A percentile compares a stretch with the other conserved stretches of the same genome.
Evolutionary conservation across 345 rosid genomes (phyloP).

Genomic region (Iberis pinnata): DNA sequence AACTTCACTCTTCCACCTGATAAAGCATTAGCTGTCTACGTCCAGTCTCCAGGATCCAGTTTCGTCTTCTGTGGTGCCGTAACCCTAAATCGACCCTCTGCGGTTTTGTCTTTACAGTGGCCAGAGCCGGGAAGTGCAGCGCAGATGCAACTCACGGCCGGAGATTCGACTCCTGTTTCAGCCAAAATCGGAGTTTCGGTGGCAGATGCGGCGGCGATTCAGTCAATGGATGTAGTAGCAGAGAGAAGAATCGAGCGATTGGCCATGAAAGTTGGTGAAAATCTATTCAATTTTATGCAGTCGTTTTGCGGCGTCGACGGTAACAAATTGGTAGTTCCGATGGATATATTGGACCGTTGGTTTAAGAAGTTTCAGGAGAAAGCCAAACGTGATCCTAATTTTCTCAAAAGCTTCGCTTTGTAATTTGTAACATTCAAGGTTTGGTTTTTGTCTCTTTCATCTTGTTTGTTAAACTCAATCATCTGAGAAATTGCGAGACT

Average conservation of each 20-base stretch:
- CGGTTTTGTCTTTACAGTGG: conserved; percentile 72
- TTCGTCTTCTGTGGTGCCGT: conserved; percentile 84
- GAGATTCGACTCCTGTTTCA: conserved; percentile 47
- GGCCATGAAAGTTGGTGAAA: conserved; percentile 96
- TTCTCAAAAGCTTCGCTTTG: conserved; percentile 65
- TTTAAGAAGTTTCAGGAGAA: conserved; percentile 90
- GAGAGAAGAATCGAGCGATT: conserved; percentile 70
- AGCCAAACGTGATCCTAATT: conserved; percentile 85
- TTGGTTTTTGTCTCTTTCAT: conserved; percentile 3
- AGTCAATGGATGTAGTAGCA: conserved; percentile 62
- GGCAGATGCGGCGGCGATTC: conserved; percentile 54
- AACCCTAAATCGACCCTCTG: conserved; percentile 73
- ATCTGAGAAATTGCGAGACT: too few relatives aligned
- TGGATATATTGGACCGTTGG: conserved; percentile 96
- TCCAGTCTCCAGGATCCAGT: conserved; percentile 82
- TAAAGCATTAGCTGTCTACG: conserved; percentile 87
- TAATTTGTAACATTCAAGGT: conserved; percentile 26
- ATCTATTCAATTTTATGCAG: conserved; percentile 90
- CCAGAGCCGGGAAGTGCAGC: conserved; percentile 63
- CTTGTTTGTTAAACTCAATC: too few relatives aligned
- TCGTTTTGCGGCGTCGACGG: conserved; percentile 93
- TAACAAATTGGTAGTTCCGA: conserved; percentile 75
- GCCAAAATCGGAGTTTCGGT: conserved; percentile 92
- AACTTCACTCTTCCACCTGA: conserved; percentile 72
- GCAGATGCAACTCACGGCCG: conserved; percentile 51